Percentiles rank a stretch among this genome's conserved stretches.
phyloP scores from a whole-genome alignment of 2,329 filamentous ascomycete species.

The Huntiella omanensis region DNA sequence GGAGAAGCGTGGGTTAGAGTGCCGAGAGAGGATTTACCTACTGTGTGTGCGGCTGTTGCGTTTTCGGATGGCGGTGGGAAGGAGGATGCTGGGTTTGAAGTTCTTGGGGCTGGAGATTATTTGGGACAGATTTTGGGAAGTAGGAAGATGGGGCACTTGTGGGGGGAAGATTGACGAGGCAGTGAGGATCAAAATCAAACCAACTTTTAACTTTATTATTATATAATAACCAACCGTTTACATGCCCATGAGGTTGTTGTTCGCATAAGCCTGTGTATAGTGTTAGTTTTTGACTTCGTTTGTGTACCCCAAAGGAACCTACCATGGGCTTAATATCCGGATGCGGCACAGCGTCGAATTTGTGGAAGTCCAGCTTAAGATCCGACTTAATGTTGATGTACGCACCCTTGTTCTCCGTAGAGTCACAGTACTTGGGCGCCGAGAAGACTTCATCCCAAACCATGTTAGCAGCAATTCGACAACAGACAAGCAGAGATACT shows the following conservation, averaged over 20 bases:
- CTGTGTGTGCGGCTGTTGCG: slow-evolving; percentile 45
- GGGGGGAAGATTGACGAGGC: slow-evolving; percentile 14
- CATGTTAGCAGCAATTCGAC: neutral
- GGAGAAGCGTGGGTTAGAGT: slow-evolving; percentile 44
- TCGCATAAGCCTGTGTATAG: slow-evolving; percentile 51
- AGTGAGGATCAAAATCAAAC: neutral
- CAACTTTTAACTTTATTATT: neutral
- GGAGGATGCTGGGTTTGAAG: slow-evolving; percentile 30
- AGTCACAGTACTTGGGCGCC: slow-evolving; percentile 91
- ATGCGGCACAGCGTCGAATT: slow-evolving; percentile 94
- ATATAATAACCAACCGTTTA: too few relatives aligned
- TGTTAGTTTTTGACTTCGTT: neutral
- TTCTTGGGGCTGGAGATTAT: slow-evolving; percentile 44
- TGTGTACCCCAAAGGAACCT: slow-evolving; percentile 14
- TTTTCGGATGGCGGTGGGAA: slow-evolving; percentile 33
- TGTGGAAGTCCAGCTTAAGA: slow-evolving; percentile 77
- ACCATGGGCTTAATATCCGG: slow-evolving; percentile 89
- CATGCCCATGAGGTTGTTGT: slow-evolving; percentile 50
- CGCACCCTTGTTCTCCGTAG: slow-evolving; percentile 92
- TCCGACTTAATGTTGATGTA: slow-evolving; percentile 94
- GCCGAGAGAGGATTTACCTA: slow-evolving; percentile 38
- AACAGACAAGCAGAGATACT: slow-evolving; percentile 15
- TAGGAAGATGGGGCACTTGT: slow-evolving; percentile 27
- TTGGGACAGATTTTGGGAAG: slow-evolving; percentile 37
- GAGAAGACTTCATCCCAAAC: slow-evolving; percentile 53